Conservation (phyloP, 805 yeast species). For the Candida xyloterini region DNA sequence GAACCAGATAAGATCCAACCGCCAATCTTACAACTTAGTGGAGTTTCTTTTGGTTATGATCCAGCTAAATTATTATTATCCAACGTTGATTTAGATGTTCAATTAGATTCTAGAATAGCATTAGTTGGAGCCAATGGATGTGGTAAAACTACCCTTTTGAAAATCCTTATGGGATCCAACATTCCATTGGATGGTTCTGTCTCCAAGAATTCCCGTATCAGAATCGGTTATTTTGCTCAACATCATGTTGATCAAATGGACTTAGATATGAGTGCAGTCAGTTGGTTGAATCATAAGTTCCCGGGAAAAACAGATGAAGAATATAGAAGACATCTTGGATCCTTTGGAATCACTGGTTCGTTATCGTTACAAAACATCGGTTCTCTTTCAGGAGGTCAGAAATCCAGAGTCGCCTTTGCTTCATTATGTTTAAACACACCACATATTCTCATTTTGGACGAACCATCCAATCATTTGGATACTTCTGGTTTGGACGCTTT, state of each 20-base stretch:
- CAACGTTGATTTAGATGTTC: conserved; percentile 85
- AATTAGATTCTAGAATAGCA: conserved; percentile 92
- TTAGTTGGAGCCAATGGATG: conserved; percentile 99
- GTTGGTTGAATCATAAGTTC: conserved; percentile 85
- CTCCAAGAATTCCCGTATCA: conserved; percentile 75
- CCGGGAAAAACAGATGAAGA: conserved; percentile 97
- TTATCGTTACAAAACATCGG: conserved; percentile 89
- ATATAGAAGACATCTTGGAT: conserved; percentile 92
- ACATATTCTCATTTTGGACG: conserved; percentile 89
- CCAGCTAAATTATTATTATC: conserved; percentile 61
- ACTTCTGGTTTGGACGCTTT: conserved; percentile 96
- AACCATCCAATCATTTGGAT: conserved; percentile 98
- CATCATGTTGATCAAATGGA: conserved; percentile 99
- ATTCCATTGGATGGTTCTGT: conserved; percentile 77
- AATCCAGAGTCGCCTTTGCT: conserved; percentile 97
- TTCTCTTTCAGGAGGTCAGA: conserved; percentile 94
- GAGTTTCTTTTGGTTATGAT: conserved; percentile 81
- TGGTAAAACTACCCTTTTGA: conserved; percentile 95
- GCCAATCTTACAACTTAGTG: conserved; percentile 85
- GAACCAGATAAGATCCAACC: conserved; percentile 93
- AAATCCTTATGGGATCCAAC: conserved; percentile 75
- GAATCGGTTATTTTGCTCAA: conserved; percentile 97
- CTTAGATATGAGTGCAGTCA: conserved; percentile 75
- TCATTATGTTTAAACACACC: conserved; percentile 88
- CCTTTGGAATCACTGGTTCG: conserved; percentile 95